Conservation (phyloP, 1,139 yeast genomes). For the Sugiyamaella paludigena region DNA sequence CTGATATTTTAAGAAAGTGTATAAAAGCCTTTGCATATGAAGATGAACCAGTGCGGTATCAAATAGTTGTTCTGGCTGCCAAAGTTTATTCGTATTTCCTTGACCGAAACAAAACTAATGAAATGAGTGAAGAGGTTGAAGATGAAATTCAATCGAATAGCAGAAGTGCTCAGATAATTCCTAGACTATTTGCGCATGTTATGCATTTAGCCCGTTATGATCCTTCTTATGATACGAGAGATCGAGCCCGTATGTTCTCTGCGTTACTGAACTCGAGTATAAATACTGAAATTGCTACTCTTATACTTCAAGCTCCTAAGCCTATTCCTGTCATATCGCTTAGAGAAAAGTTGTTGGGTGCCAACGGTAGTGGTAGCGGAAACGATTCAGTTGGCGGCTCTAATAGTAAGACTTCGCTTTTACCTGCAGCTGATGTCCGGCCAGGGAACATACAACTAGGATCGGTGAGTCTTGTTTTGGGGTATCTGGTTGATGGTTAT, state of each 20-base stretch:
- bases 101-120: slow-evolving; percentile 30
- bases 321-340: slow-evolving; percentile 44
- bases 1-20: slow-evolving; percentile 68
- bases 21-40: slow-evolving; percentile 59
- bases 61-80: slow-evolving; percentile 69
- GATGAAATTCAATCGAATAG: slow-evolving; percentile 14
- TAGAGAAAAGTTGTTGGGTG: slow-evolving; percentile 16
- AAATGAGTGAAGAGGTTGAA: slow-evolving; percentile 17
- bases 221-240: slow-evolving; percentile 73
- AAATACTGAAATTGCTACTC: slow-evolving; percentile 54
- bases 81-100: slow-evolving; percentile 62
- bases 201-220: slow-evolving; percentile 74
- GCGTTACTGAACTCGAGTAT: slow-evolving; percentile 45
- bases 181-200: slow-evolving; percentile 57
- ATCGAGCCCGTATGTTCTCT: slow-evolving; percentile 72
- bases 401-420: too few relatives aligned
- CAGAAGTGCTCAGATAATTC: slow-evolving; percentile 44
- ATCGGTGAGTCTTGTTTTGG: slow-evolving; percentile 35
- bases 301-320: slow-evolving; percentile 81
- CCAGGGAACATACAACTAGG: slow-evolving; percentile 32
- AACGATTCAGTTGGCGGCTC: background rate
- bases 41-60: slow-evolving; percentile 60
- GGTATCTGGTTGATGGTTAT: slow-evolving; percentile 35
- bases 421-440: slow-evolving; percentile 11
- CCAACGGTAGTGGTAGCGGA: background rate